A percentile compares a stretch with the other conserved stretches of the same genome.
Evolutionary conservation across 768 basidiomycete genomes (phyloP).

Genomic region (Mycena albidolilacea): DNA sequence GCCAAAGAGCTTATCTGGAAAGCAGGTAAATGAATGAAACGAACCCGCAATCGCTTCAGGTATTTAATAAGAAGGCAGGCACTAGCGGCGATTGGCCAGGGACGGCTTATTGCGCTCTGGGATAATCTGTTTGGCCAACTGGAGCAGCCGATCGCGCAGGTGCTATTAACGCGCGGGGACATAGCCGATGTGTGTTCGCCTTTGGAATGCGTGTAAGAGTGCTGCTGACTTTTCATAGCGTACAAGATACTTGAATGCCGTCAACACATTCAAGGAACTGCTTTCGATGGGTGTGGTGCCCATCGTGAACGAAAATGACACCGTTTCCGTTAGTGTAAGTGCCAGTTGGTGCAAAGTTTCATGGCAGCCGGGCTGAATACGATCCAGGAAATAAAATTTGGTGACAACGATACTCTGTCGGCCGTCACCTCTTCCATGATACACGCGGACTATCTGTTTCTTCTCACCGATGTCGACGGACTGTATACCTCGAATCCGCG

Average conservation of each 20-base stretch:
- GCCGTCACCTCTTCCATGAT: conserved; percentile 98
- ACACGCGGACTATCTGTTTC: conserved; percentile 96
- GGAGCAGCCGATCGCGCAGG: conserved; percentile 96
- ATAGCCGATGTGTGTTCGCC: conserved; percentile 87
- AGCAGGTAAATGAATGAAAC: conserved; percentile 75
- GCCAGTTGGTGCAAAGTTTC: neutral
- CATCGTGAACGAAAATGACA: conserved; percentile 99
- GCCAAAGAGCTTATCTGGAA: conserved; percentile 90
- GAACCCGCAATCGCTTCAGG: neutral
- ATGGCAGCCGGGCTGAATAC: neutral
- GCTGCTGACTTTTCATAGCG: conserved; percentile 66
- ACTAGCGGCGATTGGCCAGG: conserved; percentile 96
- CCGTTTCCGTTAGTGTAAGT: conserved; percentile 95
- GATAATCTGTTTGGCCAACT: conserved; percentile 96
- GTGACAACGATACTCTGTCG: conserved; percentile 98
- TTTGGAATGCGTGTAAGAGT: conserved; percentile 32
- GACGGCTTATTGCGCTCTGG: conserved; percentile 95
- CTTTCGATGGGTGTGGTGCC: conserved; percentile 96
- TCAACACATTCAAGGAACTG: conserved; percentile 94
- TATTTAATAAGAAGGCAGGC: conserved; percentile 68
- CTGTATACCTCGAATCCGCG: conserved; percentile 96
- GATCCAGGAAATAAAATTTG: conserved; percentile 99
- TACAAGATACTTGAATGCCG: conserved; percentile 95
- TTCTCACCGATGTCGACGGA: conserved; percentile 96
- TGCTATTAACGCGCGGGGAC: conserved; percentile 94